Conservation (phyloP, 75 land plant species). For the Pinus tabuliformis region DNA sequence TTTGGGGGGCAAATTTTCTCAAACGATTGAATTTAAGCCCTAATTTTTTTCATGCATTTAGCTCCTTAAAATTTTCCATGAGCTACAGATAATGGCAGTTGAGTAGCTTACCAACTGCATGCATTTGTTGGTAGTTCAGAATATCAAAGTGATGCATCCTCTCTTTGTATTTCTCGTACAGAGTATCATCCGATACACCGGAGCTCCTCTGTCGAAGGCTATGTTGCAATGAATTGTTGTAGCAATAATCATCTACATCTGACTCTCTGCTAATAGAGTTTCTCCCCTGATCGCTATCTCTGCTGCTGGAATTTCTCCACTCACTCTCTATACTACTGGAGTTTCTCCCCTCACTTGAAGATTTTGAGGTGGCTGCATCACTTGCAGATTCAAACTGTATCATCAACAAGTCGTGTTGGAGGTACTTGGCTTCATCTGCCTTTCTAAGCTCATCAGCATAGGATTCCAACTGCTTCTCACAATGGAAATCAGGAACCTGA, state of each 20-base stretch:
- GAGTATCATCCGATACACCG: slow-evolving; percentile 33
- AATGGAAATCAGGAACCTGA: not conserved
- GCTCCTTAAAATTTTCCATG: not conserved
- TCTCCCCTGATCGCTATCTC: not conserved
- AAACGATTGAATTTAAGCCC: too few species aligned
- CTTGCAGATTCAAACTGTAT: not conserved
- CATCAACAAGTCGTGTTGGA: not conserved
- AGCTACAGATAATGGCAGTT: not conserved
- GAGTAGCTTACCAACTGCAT: slow-evolving; percentile 37
- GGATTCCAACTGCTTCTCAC: not conserved
- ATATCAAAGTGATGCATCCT: slow-evolving; percentile 66
- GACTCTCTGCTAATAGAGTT: not conserved
- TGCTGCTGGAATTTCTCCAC: slow-evolving; percentile 3
- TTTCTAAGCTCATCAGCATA: not conserved
- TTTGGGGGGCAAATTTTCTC: too few species aligned
- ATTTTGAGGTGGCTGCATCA: not conserved
- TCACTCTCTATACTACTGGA: not conserved
- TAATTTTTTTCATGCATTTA: too few species aligned
- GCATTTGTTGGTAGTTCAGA: slow-evolving; percentile 34
- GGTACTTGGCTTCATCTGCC: not conserved
- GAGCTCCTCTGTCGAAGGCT: slow-evolving; percentile 11
- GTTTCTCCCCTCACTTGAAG: slow-evolving; percentile 4
- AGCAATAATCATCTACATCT: not conserved
- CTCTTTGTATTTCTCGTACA: slow-evolving; percentile 53
- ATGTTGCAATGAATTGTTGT: not conserved